These are phyloP conservation scores for Pelargonium fulgidum DNA, from an alignment of 441 rosid genomes.

Conservation along the genomic window DNA sequence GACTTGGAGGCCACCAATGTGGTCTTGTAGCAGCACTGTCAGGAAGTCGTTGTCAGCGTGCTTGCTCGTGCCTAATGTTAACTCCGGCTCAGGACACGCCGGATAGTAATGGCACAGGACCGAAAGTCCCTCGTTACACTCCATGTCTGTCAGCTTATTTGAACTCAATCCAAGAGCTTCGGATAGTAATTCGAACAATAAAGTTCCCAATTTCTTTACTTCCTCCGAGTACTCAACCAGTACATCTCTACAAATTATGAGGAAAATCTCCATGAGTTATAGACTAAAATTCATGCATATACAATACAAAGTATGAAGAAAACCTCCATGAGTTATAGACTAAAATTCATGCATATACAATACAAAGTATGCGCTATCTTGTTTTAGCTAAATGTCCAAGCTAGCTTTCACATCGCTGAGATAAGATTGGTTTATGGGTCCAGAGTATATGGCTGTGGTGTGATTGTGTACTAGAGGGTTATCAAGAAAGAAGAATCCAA, in stretches of 20 bases:
- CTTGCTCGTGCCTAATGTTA: slow-evolving; percentile 38
- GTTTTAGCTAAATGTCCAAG: too few species aligned
- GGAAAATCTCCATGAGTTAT: neutral
- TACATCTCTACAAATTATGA: slow-evolving; percentile 32
- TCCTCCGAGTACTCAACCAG: slow-evolving; percentile 32
- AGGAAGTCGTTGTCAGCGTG: slow-evolving; percentile 47
- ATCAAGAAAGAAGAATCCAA: too few species aligned
- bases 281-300: neutral
- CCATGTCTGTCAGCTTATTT: slow-evolving; percentile 40
- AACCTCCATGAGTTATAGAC: too few species aligned
- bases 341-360: too few species aligned
- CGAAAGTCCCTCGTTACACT: slow-evolving; percentile 30
- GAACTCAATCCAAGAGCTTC: slow-evolving; percentile 49
- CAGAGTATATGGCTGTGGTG: too few species aligned
- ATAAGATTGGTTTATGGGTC: too few species aligned
- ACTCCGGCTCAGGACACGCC: slow-evolving; percentile 52
- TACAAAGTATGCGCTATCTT: too few species aligned
- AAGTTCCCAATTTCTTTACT: slow-evolving; percentile 30
- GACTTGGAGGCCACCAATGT: slow-evolving; percentile 60
- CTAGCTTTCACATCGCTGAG: too few species aligned
- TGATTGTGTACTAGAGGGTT: too few species aligned
- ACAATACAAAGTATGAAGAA: too few species aligned
- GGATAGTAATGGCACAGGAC: slow-evolving; percentile 51
- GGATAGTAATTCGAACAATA: slow-evolving; percentile 37
- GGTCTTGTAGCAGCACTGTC: slow-evolving; percentile 53